Evolutionary conservation across 768 basidiomycete genomes (phyloP).

Genomic region (Amanita fuliginea): DNA sequence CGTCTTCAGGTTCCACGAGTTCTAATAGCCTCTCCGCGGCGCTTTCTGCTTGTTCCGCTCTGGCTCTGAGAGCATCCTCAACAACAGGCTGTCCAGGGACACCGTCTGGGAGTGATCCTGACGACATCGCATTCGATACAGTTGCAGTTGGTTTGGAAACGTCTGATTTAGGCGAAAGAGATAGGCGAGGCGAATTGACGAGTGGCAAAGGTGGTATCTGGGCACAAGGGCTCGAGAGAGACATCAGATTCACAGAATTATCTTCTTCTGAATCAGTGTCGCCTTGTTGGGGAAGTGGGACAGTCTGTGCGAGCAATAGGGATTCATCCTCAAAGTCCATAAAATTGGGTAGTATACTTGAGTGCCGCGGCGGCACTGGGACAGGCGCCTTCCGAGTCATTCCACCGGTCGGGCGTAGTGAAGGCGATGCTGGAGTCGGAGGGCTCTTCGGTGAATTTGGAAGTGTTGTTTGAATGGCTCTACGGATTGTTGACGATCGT

Average conservation of each 20-base stretch:
- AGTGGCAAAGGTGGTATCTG: constrained; percentile 25
- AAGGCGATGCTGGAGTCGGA: constrained; percentile 20
- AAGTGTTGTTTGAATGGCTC: constrained; percentile 25
- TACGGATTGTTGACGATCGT: constrained; percentile 25
- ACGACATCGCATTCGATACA: constrained; percentile 52
- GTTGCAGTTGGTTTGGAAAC: constrained; percentile 35
- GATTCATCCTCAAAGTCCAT: constrained; percentile 41
- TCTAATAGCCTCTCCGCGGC: constrained; percentile 84
- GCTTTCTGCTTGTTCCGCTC: constrained; percentile 90
- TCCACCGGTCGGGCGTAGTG: constrained; percentile 15
- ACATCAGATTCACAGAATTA: constrained; percentile 52
- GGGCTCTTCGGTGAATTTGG: constrained; percentile 24
- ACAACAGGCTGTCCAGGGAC: constrained; percentile 38
- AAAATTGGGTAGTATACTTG: constrained; percentile 29
- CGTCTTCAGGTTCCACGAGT: constrained; percentile 72
- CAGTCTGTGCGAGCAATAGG: constrained; percentile 55
- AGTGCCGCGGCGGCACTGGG: constrained; percentile 29
- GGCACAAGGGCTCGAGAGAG: constrained; percentile 64
- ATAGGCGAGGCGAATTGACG: constrained; percentile 30
- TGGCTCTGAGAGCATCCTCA: constrained; percentile 77
- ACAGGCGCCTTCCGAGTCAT: constrained; percentile 16
- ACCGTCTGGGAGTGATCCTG: constrained; percentile 33
- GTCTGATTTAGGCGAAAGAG: constrained; percentile 44
- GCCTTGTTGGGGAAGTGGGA: constrained; percentile 60
- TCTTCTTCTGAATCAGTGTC: constrained; percentile 59